Conservation (phyloP, 148 eudicot species). For the Agrostemma githago region DNA sequence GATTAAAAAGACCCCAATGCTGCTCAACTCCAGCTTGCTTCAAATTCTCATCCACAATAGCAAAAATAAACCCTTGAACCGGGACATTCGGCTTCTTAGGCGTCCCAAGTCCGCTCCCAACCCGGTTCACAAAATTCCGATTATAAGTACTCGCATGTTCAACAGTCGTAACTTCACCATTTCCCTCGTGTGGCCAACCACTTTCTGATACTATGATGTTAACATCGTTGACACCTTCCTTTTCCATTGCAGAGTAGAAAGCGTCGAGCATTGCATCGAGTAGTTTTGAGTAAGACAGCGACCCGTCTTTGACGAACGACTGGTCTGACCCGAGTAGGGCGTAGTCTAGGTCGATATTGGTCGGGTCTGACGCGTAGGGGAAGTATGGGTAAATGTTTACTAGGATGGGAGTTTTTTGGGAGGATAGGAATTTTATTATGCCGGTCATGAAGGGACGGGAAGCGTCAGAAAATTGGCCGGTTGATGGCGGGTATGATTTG, state of each 20-base stretch:
- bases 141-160: slow-evolving; percentile 36
- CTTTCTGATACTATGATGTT: slow-evolving; percentile 29
- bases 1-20: slow-evolving; percentile 28
- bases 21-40: slow-evolving; percentile 34
- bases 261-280: slow-evolving; percentile 46
- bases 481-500: slow-evolving; percentile 43
- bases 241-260: slow-evolving; percentile 34
- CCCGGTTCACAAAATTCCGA: slow-evolving; percentile 19
- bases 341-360: slow-evolving; percentile 28
- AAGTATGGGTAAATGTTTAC: slow-evolving; percentile 51
- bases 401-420: slow-evolving; percentile 29
- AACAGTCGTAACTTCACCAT: slow-evolving; percentile 25
- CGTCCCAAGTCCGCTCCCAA: slow-evolving; percentile 19
- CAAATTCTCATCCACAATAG: slow-evolving; percentile 33
- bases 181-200: slow-evolving; percentile 43
- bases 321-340: slow-evolving; percentile 27
- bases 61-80: slow-evolving; percentile 24
- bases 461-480: slow-evolving; percentile 23
- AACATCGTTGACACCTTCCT: slow-evolving; percentile 20
- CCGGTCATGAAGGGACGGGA: slow-evolving; percentile 16
- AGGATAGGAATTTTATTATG: slow-evolving; percentile 29
- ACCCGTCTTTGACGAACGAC: slow-evolving; percentile 21
- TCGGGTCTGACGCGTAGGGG: slow-evolving; percentile 29
- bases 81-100: slow-evolving; percentile 28
- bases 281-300: slow-evolving; percentile 32